A percentile compares a stretch with the other conserved stretches of the same genome.
These are phyloP conservation scores for Calocera viscosa DNA, from an alignment of 768 basidiomycete species.

Conservation along the genomic window DNA sequence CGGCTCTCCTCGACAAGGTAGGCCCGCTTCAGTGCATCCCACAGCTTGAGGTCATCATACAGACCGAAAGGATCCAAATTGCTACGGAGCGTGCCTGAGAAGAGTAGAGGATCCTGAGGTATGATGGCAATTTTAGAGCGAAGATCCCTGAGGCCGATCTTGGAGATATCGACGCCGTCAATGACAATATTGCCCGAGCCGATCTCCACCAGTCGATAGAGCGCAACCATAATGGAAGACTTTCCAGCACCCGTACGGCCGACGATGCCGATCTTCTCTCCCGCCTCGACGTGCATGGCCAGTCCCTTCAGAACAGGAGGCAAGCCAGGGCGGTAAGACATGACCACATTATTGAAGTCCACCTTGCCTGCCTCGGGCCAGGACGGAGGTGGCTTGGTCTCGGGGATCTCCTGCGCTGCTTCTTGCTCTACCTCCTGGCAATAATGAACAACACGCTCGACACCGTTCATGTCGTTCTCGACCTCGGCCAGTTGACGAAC, in stretches of 20 bases:
- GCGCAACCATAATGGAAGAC: conserved; percentile 76
- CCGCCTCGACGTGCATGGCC: conserved; percentile 51
- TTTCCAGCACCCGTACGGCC: conserved; percentile 82
- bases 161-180: conserved; percentile 74
- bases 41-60: conserved; percentile 67
- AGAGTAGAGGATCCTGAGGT: conserved; percentile 59
- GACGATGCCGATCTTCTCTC: conserved; percentile 88
- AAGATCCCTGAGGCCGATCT: conserved; percentile 63
- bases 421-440: conserved; percentile 72
- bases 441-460: conserved; percentile 75
- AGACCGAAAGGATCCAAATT: conserved; percentile 84
- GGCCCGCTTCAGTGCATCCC: conserved; percentile 78
- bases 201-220: conserved; percentile 76
- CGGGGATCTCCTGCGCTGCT: conserved; percentile 52
- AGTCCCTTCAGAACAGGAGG: conserved; percentile 78
- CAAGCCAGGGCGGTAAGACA: conserved; percentile 80
- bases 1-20: conserved; percentile 55
- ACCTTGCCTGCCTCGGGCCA: conserved; percentile 72
- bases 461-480: conserved; percentile 90
- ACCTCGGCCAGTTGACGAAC: conserved; percentile 70
- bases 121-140: conserved; percentile 62
- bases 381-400: conserved; percentile 41
- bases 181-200: conserved; percentile 59
- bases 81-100: conserved; percentile 68
- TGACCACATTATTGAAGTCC: conserved; percentile 58